Evolutionary conservation across 208 protist species (phyloP), one percentile per base, ranked within the genome.

Genomic region (Trypanosoma melophagium): DNA sequence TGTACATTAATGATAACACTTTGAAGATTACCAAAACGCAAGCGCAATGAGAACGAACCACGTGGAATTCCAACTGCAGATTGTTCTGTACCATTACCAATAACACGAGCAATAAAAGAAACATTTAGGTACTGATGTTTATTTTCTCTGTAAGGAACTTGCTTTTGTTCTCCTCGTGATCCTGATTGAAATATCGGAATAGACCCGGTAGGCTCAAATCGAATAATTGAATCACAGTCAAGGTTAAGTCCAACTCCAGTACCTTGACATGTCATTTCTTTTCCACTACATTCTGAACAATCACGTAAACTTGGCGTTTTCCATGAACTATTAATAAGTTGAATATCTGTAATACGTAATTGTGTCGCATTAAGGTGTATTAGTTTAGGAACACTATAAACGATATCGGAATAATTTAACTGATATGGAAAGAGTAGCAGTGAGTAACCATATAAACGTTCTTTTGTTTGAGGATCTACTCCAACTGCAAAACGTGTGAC

Each of bases 241-340:
- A 75, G 70, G 45, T 75, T 77, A 42, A 65, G 38, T n/a, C 66
- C 65, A 54, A 59, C 25, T 22, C 82, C 81, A 12, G 75, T 79
- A 51, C 87, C 87, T 9, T 40, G 71, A 75, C 90, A 95, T 31
- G 52, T 66, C 14, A 64, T 70, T 31, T 55, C 56, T 38, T 74
- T 83, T n/a, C 90, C 90, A 0, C 81, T 92, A 74, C 87, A 95
- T 42, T 86, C 60, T 9, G 80, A 69, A 71, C 87, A 95, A 58
- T 88, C 83, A 13, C 80, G 28, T 47, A 31, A 52, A 51, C 65
- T 86, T 49, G 89, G 89, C 16, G 83, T 83, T 38, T 64, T 81
- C 72, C 74, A 92, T 25, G 82, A 82, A 40, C 71, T 57, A 74
- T 92, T 86, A 22, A 90, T 42, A 17, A 95, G 71, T 52, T 49